phyloP scores from a whole-genome alignment of 1,284 basidiomycete genomes.

The Trichosporon coremiiforme region DNA sequence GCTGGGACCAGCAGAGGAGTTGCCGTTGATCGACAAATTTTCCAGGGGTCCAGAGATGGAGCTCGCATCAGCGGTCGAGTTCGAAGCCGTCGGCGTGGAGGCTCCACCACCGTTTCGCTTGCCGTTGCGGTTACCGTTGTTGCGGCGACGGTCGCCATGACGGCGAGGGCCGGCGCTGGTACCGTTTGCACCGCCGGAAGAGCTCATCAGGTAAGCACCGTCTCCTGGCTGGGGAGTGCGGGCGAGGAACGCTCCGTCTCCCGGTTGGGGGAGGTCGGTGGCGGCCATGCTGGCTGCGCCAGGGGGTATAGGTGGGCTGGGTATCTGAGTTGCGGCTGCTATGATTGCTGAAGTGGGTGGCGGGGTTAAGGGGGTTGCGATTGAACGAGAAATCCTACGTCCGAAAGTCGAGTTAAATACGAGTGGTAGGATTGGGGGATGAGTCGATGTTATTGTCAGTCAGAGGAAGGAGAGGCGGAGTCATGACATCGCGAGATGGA shows the following conservation, averaged over 20 bases:
- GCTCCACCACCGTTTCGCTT: slow-evolving; percentile 10
- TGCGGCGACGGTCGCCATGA: slow-evolving; percentile 8
- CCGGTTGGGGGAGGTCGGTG: slow-evolving; percentile 26
- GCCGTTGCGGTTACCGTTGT: slow-evolving; percentile 10
- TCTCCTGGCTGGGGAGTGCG: slow-evolving; percentile 31
- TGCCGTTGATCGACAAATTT: slow-evolving; percentile 15
- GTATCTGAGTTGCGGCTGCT: slow-evolving; percentile 12
- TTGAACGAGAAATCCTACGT: not conserved
- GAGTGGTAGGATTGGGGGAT: slow-evolving; percentile 16
- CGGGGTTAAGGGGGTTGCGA: not conserved
- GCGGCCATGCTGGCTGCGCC: slow-evolving; percentile 17
- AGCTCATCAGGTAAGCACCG: slow-evolving; percentile 28
- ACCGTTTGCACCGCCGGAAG: slow-evolving; percentile 4
- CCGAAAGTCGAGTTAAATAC: not conserved
- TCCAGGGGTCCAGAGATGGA: not conserved
- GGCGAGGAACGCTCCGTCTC: slow-evolving; percentile 34
- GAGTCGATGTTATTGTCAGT: slow-evolving; percentile 7
- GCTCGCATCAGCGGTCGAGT: slow-evolving; percentile 1
- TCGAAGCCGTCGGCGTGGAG: not conserved
- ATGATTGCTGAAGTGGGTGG: not conserved
- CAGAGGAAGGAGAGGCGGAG: slow-evolving; percentile 9
- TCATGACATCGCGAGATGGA: slow-evolving; percentile 15
- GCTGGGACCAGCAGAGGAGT: slow-evolving; percentile 6
- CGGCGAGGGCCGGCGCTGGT: slow-evolving; percentile 11
- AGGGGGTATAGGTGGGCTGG: slow-evolving; percentile 19